Percentiles rank a stretch among this genome's conserved stretches.
phyloP scores from a whole-genome alignment of 176 grass and related monocot genomes.

The Aegilops umbellulata region DNA sequence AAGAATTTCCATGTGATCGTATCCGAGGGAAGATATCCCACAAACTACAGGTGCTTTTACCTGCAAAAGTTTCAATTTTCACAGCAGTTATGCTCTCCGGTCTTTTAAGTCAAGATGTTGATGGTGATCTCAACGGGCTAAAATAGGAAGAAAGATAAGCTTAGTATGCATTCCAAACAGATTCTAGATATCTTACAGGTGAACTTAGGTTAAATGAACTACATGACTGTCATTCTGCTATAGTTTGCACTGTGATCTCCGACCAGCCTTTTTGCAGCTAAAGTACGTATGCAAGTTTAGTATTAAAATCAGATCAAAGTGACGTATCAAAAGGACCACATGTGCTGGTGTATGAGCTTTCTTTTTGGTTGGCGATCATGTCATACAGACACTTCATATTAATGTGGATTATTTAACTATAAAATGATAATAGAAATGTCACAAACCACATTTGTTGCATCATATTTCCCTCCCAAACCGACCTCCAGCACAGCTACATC shows the following conservation, averaged over 20 bases:
- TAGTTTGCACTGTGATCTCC: conserved; percentile 10
- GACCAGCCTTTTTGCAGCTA: not conserved
- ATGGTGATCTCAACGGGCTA: not conserved
- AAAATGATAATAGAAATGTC: conserved; percentile 21
- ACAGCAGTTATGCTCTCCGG: conserved; percentile 6
- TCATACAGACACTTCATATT: not conserved
- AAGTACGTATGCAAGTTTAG: conserved; percentile 2
- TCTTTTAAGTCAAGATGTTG: conserved; percentile 21
- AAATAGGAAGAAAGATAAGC: not conserved
- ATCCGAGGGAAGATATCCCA: conserved; percentile 95
- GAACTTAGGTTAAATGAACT: not conserved
- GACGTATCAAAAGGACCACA: not conserved
- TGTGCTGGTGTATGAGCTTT: not conserved
- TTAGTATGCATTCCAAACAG: not conserved
- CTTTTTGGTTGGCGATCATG: conserved; percentile 8
- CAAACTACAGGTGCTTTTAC: conserved; percentile 82
- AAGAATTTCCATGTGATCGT: conserved; percentile 99
- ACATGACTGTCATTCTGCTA: not conserved
- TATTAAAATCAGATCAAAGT: conserved; percentile 10
- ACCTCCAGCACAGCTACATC: conserved; percentile 94
- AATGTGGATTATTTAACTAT: not conserved
- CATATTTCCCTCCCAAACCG: conserved; percentile 95
- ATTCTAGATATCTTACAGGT: not conserved
- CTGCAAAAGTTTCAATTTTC: conserved; percentile 51
- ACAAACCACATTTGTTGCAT: conserved; percentile 91